These are phyloP conservation scores for Diaporthe citriasiana DNA, from an alignment of 2,329 filamentous ascomycete species.

Conservation along the genomic window DNA sequence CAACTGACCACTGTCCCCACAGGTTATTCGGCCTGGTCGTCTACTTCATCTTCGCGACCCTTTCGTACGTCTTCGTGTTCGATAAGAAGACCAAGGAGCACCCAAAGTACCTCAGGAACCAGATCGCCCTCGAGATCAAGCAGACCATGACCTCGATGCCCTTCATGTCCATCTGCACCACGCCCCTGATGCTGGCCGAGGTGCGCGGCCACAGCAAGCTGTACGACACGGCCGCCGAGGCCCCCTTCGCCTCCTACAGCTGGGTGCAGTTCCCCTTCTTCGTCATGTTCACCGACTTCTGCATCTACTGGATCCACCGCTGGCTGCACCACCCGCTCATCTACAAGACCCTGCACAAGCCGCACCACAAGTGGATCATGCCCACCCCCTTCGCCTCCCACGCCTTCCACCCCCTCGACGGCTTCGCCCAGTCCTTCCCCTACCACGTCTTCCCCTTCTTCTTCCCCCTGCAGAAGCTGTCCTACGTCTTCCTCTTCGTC, in stretches of 20 bases:
- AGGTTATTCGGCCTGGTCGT: slow-evolving; percentile 89
- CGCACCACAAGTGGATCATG: slow-evolving; percentile 99
- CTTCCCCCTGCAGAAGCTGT: slow-evolving; percentile 92
- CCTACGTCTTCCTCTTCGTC: slow-evolving; percentile 86
- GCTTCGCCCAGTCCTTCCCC: slow-evolving; percentile 87
- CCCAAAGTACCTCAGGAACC: slow-evolving; percentile 95
- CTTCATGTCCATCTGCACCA: slow-evolving; percentile 84
- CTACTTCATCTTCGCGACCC: slow-evolving; percentile 86
- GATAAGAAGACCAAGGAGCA: slow-evolving; percentile 91
- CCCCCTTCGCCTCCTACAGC: slow-evolving; percentile 84
- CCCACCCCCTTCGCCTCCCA: slow-evolving; percentile 93
- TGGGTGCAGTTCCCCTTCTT: slow-evolving; percentile 89
- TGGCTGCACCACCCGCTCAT: slow-evolving; percentile 83
- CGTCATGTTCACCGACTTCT: slow-evolving; percentile 88
- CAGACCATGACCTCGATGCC: slow-evolving; percentile 85
- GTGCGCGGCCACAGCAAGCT: slow-evolving; percentile 88
- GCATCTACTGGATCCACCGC: slow-evolving; percentile 93
- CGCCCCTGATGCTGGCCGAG: slow-evolving; percentile 85
- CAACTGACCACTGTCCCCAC: slow-evolving; percentile 18
- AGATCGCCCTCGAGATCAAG: slow-evolving; percentile 86
- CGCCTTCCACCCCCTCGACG: slow-evolving; percentile 95
- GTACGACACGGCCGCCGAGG: slow-evolving; percentile 84
- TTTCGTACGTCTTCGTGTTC: slow-evolving; percentile 92
- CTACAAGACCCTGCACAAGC: slow-evolving; percentile 95
- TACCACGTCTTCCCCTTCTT: slow-evolving; percentile 96